These are phyloP conservation scores for Hypomontagnella submonticulosa DNA, from an alignment of 495 filamentous ascomycete species.

Conservation along the genomic window DNA sequence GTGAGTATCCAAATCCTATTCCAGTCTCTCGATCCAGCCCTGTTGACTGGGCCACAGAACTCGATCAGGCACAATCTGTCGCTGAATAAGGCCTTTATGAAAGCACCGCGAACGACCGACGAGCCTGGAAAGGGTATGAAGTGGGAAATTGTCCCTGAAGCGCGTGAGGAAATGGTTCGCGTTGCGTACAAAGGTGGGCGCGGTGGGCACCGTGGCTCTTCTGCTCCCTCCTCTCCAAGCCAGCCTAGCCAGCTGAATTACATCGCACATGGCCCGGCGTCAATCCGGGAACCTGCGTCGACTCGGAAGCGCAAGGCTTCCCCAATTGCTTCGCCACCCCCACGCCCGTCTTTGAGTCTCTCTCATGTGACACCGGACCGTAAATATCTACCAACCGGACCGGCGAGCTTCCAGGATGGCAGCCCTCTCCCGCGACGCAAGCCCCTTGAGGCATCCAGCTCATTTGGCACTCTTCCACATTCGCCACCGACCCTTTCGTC, in stretches of 20 bases:
- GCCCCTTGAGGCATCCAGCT: conserved; percentile 53
- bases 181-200: conserved; percentile 61
- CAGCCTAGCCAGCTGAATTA: conserved; percentile 57
- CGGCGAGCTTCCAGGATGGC: conserved; percentile 65
- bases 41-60: conserved; percentile 67
- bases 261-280: conserved; percentile 61
- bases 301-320: conserved; percentile 64
- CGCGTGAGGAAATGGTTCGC: conserved; percentile 75
- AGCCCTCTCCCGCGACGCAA: conserved; percentile 66
- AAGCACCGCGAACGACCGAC: conserved; percentile 88
- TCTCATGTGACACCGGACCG: conserved; percentile 69
- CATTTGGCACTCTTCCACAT: conserved; percentile 65
- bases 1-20: conserved; percentile 55
- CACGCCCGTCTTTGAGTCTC: conserved; percentile 57
- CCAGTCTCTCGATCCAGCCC: background rate
- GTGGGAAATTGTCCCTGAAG: conserved; percentile 87
- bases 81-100: conserved; percentile 90
- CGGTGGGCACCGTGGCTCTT: conserved; percentile 68
- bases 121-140: conserved; percentile 99
- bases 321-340: conserved; percentile 59
- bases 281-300: conserved; percentile 54
- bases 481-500: conserved; percentile 80
- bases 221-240: conserved; percentile 66
- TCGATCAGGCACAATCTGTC: conserved; percentile 97
- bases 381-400: conserved; percentile 32